phyloP scores from a whole-genome alignment of 345 rosid species.

The Lumnitzera racemosa region DNA sequence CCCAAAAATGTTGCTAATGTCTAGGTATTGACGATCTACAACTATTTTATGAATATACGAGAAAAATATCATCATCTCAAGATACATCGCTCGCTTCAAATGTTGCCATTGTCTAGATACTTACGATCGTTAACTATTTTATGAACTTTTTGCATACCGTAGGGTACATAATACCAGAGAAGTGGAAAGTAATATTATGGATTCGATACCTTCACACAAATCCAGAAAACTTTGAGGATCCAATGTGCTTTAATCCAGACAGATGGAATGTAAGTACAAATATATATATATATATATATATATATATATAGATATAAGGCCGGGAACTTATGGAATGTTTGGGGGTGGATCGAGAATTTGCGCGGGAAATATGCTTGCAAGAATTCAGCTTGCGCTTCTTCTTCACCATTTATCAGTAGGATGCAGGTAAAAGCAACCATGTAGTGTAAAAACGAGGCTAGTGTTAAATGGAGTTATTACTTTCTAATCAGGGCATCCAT shows the following conservation, averaged over 20 bases:
- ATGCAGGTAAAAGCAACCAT: conserved; percentile 24
- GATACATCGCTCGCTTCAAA: no score
- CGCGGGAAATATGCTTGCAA: conserved; percentile 38
- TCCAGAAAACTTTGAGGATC: conserved; percentile 31
- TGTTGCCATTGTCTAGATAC: no score
- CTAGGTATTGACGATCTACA: no score
- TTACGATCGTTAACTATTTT: no score
- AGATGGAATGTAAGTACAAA: conserved; percentile 32
- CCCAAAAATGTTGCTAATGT: no score
- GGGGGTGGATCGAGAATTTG: conserved; percentile 34
- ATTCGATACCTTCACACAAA: conserved; percentile 26
- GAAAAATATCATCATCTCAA: no score
- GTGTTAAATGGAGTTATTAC: no score
- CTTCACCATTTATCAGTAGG: conserved; percentile 39
- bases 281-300: no score
- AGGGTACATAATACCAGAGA: conserved; percentile 36
- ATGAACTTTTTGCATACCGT: neutral
- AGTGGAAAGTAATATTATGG: conserved; percentile 33
- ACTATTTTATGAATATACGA: no score
- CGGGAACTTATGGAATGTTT: conserved; percentile 25
- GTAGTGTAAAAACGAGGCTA: no score
- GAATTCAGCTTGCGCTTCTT: conserved; percentile 23
- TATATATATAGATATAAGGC: neutral
- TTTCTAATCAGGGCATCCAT: no score
- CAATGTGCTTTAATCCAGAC: conserved; percentile 35